Conservation (phyloP, 345 rosid species). For the Populus simonii region DNA sequence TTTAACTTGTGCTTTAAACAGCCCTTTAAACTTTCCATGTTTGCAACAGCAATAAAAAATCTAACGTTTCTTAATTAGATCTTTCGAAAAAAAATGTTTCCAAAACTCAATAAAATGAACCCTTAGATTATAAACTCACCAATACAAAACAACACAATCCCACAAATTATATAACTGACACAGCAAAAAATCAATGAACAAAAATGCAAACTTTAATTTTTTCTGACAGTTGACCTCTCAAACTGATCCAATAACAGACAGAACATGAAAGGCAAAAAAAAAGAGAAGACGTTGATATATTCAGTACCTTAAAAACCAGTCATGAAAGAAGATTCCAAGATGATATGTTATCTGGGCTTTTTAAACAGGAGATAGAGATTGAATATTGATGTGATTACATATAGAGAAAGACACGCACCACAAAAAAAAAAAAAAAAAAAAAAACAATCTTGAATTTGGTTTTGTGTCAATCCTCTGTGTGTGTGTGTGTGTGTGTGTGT, state of each 20-base stretch:
- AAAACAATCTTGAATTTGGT: background rate
- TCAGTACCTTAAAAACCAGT: slow-evolving; percentile 28
- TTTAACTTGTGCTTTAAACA: slow-evolving; percentile 11
- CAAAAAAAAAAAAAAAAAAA: too few species aligned
- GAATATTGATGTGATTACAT: background rate
- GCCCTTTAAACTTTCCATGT: slow-evolving; percentile 2
- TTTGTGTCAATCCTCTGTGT: background rate
- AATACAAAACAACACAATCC: slow-evolving; percentile 6
- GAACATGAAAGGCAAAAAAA: background rate
- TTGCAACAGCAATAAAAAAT: background rate
- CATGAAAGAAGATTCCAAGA: slow-evolving; percentile 15
- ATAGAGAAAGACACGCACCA: slow-evolving; percentile 6
- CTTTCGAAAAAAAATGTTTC: slow-evolving; percentile 6
- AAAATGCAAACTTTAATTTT: background rate
- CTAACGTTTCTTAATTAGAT: slow-evolving; percentile 18
- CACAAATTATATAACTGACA: background rate
- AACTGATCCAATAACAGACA: slow-evolving; percentile 1
- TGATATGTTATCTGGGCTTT: slow-evolving; percentile 13
- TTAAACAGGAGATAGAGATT: slow-evolving; percentile 14
- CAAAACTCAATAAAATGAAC: slow-evolving; percentile 10
- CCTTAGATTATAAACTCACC: slow-evolving; percentile 13
- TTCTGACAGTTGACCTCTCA: slow-evolving; percentile 13
- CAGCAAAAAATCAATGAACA: background rate
- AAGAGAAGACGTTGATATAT: background rate
- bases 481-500: background rate